Base-by-base conservation (phyloP, 2,329 filamentous ascomycete species). In the Botrytis elliptica region DNA sequence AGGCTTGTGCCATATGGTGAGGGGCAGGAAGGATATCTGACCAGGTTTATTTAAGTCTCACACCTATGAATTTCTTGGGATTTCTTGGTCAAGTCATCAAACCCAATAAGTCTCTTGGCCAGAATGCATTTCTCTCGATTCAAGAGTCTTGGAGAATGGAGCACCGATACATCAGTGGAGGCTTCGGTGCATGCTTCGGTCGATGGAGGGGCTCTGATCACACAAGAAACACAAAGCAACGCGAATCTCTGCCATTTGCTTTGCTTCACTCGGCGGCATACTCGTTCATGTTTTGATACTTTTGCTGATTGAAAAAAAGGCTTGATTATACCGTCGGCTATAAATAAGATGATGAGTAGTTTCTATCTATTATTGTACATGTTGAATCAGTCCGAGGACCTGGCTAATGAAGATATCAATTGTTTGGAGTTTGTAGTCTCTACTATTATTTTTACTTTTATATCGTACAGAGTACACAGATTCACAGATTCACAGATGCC, bases 1-100 rank as follows among this genome's bases (percentile, higher is more conserved):
- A 33, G n/a, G 46, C 46, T 65, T 46, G 62, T 68, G 66, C 36
- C 42, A 68, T n/a, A 25, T 42, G 40, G n/a, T 46, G 66, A 68
- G 66, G 66, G 66, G 66, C 49, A 67, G 64, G 29, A 67, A 29
- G 25, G 25, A 52, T 25, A 52, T 55, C n/a, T 22, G 46, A 67
- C 65, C 20, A 40, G 66, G 66, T 42, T 69, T 57, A 29, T 55
- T 16, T 12, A 44, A 46, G 52, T 69, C 66, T 69, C 40, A 69
- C 42, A 22, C n/a, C 46, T 67, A 44, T 57, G 52, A 1, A 57
- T 29, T 57, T 57, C 52, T 57, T 57, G 52, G 52, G 25, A 42
- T 67, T 69, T 42, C 66, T 69, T 69, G 66, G 66, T 44, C 6
- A 33, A 65, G 10, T 33, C 38, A 44, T 44, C 38, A 64, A 42